Percentiles rank a stretch among this genome's conserved stretches.
phyloP scores from a whole-genome alignment of 805 yeast genomes.

The Saccharomycopsis capsularis region DNA sequence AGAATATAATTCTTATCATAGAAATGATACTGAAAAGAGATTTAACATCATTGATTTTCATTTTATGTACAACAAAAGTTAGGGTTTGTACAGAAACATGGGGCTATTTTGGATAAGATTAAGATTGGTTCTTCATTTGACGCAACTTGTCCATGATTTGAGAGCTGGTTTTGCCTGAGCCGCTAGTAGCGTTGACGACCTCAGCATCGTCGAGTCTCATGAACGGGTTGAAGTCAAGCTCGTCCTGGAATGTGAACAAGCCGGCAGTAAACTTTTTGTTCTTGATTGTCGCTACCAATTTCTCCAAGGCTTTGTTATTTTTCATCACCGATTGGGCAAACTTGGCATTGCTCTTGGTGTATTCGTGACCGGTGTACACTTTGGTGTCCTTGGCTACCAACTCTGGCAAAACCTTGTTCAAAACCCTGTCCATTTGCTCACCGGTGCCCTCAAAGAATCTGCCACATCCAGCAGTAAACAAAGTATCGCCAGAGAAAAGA shows the following conservation, averaged over 20 bases:
- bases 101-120: too few relatives aligned
- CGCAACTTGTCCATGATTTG: constrained; percentile 71
- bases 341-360: constrained; percentile 72
- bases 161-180: constrained; percentile 32
- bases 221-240: constrained; percentile 79
- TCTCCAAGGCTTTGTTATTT: constrained; percentile 31
- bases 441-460: constrained; percentile 92
- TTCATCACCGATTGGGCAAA: constrained; percentile 64
- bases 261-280: constrained; percentile 78
- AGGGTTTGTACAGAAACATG: too few relatives aligned
- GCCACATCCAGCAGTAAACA: constrained; percentile 90
- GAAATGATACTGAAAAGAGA: too few relatives aligned
- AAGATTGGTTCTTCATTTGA: constrained; percentile 54
- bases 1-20: too few relatives aligned
- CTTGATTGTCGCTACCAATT: constrained; percentile 44
- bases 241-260: constrained; percentile 75
- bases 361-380: constrained; percentile 95
- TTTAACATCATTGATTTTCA: too few relatives aligned
- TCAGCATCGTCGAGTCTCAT: constrained; percentile 66
- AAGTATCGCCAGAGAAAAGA: constrained; percentile 93
- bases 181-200: constrained; percentile 54
- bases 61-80: too few relatives aligned
- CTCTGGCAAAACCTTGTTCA: constrained; percentile 49
- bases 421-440: constrained; percentile 66
- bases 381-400: constrained; percentile 58